A percentile compares a stretch with the other conserved stretches of the same genome.
phyloP scores from a whole-genome alignment of 768 basidiomycete species.

The Tricholoma furcatifolium region DNA sequence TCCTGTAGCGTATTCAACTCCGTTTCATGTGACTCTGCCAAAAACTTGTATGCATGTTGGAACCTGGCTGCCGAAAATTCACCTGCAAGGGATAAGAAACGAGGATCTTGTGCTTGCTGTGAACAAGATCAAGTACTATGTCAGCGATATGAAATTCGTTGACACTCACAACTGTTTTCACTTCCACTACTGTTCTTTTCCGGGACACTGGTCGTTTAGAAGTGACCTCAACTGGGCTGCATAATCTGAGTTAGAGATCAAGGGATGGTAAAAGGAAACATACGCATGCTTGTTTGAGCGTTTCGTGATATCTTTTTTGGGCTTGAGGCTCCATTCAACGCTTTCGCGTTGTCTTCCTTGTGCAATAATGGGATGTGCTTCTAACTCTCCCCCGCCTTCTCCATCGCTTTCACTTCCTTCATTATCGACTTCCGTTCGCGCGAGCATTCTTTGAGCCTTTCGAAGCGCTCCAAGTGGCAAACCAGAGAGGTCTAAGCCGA shows the following conservation, averaged over 20 bases:
- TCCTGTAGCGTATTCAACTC: slow-evolving; percentile 69
- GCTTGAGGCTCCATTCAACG: slow-evolving; percentile 40
- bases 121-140: not conserved
- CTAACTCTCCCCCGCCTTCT: slow-evolving; percentile 9
- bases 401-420: slow-evolving; percentile 18
- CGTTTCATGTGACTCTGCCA: slow-evolving; percentile 57
- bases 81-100: slow-evolving; percentile 76
- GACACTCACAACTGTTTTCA: slow-evolving; percentile 57
- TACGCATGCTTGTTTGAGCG: slow-evolving; percentile 86
- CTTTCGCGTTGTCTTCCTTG: slow-evolving; percentile 28
- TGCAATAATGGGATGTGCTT: not conserved
- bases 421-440: slow-evolving; percentile 35
- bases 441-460: slow-evolving; percentile 59
- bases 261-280: slow-evolving; percentile 26
- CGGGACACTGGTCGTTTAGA: slow-evolving; percentile 86
- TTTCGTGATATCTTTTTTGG: slow-evolving; percentile 50
- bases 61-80: slow-evolving; percentile 65
- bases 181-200: slow-evolving; percentile 65
- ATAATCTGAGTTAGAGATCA: not conserved
- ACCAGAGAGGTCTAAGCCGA: slow-evolving; percentile 49
- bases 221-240: slow-evolving; percentile 76
- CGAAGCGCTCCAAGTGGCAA: slow-evolving; percentile 66
- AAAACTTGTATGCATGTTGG: slow-evolving; percentile 70
- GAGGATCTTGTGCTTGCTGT: slow-evolving; percentile 82
- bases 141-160: not conserved